Evolutionary conservation across 108 stramenopile genomes (phyloP).

Genomic region (Seminavis robusta): DNA sequence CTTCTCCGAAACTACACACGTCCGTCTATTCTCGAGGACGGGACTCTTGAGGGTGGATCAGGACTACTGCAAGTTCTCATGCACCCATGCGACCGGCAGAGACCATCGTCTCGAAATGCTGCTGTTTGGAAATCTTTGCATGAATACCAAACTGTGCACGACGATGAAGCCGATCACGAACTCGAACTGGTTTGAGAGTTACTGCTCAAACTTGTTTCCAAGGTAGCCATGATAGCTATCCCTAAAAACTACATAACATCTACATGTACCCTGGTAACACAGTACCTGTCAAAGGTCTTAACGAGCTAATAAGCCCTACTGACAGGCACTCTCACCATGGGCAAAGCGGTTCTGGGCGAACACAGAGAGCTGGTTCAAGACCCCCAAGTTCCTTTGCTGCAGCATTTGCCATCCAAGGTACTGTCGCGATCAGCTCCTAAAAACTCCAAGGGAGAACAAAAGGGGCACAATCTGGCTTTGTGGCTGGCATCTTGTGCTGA

Average conservation of each 20-base stretch:
- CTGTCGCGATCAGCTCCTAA: slow-evolving; percentile 2
- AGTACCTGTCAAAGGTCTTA: too few relatives aligned
- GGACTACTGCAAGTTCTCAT: neutral
- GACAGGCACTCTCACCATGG: slow-evolving; percentile 92
- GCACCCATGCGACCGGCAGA: too few relatives aligned
- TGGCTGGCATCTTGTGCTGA: slow-evolving; percentile 78
- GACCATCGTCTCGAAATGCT: neutral
- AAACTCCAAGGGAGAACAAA: too few relatives aligned
- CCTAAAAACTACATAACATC: too few relatives aligned
- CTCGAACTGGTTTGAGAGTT: too few relatives aligned
- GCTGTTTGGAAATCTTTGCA: neutral
- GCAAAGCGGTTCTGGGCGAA: slow-evolving; percentile 61
- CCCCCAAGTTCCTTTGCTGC: slow-evolving; percentile 6
- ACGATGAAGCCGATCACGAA: too few relatives aligned
- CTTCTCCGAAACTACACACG: slow-evolving; percentile 54
- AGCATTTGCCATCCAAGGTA: slow-evolving; percentile 27
- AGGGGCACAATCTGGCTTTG: too few relatives aligned
- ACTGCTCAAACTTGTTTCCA: too few relatives aligned
- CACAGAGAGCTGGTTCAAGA: slow-evolving; percentile 36
- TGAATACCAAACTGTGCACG: too few relatives aligned
- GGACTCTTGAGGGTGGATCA: neutral
- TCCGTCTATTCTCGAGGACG: slow-evolving; percentile 28
- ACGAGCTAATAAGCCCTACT: too few relatives aligned
- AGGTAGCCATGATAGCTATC: too few relatives aligned
- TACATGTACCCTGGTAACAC: too few relatives aligned